A percentile compares a stretch with the other conserved stretches of the same genome.
Conservation (phyloP, 2,329 filamentous ascomycete genomes). For the Phoma sp. region DNA sequence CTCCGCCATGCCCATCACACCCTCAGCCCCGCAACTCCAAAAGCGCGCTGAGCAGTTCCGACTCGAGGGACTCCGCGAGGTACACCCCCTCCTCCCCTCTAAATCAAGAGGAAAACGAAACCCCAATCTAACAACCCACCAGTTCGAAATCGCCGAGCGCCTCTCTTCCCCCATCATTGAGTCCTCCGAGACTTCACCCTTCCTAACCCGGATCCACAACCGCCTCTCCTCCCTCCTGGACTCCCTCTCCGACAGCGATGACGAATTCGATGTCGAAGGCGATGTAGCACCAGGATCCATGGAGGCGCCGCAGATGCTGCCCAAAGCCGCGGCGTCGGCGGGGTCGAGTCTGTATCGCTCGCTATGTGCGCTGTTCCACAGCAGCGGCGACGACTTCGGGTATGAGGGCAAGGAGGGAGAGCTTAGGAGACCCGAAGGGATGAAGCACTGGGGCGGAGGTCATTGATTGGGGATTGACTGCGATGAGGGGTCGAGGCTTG, state of each 20-base stretch:
- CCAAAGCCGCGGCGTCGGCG: slow-evolving; percentile 24
- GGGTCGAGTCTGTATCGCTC: slow-evolving; percentile 25
- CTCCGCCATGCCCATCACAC: slow-evolving; percentile 44
- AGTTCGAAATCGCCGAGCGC: slow-evolving; percentile 44
- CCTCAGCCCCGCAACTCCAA: slow-evolving; percentile 41
- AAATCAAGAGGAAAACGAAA: not conserved
- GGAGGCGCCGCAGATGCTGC: slow-evolving; percentile 42
- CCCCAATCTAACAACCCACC: slow-evolving; percentile 10
- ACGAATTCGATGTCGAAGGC: slow-evolving; percentile 38
- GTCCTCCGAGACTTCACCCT: slow-evolving; percentile 20
- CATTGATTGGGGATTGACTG: not conserved
- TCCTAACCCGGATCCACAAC: slow-evolving; percentile 29
- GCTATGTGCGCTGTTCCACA: slow-evolving; percentile 32
- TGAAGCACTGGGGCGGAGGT: slow-evolving; percentile 37
- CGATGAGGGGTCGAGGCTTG: too few relatives aligned
- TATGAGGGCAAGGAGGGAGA: slow-evolving; percentile 46
- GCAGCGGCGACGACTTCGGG: slow-evolving; percentile 32
- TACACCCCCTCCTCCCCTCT: slow-evolving; percentile 12
- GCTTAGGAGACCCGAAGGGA: slow-evolving; percentile 39
- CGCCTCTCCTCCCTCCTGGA: slow-evolving; percentile 32
- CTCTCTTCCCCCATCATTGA: slow-evolving; percentile 30
- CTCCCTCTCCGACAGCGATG: slow-evolving; percentile 13
- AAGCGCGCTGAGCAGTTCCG: slow-evolving; percentile 42
- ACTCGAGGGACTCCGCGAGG: slow-evolving; percentile 43
- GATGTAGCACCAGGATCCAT: slow-evolving; percentile 45